A percentile compares a stretch with the other conserved stretches of the same genome.
phyloP scores from a whole-genome alignment of 2,329 filamentous ascomycete genomes.

The Dactylellina sp. region DNA sequence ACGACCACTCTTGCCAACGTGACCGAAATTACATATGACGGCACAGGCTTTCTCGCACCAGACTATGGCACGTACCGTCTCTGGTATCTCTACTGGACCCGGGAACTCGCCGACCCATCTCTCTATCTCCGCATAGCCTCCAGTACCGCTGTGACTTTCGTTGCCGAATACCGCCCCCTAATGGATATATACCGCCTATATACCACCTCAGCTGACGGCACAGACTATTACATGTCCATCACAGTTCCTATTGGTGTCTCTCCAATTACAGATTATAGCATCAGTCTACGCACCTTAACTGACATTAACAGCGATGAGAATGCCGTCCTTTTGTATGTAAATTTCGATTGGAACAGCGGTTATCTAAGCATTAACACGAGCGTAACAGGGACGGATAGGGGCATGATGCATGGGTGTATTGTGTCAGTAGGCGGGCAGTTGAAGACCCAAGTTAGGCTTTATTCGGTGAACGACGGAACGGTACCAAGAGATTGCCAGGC shows the following conservation, averaged over 20 bases:
- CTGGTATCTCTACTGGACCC: slow-evolving; percentile 42
- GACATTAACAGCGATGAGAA: slow-evolving; percentile 52
- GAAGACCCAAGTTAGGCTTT: slow-evolving; percentile 38
- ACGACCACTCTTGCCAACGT: slow-evolving; percentile 25
- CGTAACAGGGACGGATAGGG: slow-evolving; percentile 25
- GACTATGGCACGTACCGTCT: slow-evolving; percentile 30
- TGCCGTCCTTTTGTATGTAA: slow-evolving; percentile 25
- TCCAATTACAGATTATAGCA: slow-evolving; percentile 21
- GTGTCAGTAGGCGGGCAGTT: slow-evolving; percentile 17
- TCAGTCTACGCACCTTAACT: slow-evolving; percentile 21
- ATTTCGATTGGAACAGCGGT: slow-evolving; percentile 24
- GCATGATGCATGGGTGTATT: slow-evolving; percentile 35
- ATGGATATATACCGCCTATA: slow-evolving; percentile 25
- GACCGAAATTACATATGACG: slow-evolving; percentile 40
- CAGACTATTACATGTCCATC: slow-evolving; percentile 49
- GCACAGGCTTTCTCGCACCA: slow-evolving; percentile 8
- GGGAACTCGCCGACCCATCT: slow-evolving; percentile 9
- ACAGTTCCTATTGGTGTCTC: slow-evolving; percentile 11
- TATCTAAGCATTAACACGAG: slow-evolving; percentile 15
- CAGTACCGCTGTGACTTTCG: slow-evolving; percentile 13
- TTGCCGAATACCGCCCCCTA: slow-evolving; percentile 30
- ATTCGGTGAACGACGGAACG: slow-evolving; percentile 16
- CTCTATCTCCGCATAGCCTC: slow-evolving; percentile 22
- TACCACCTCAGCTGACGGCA: slow-evolving; percentile 10
- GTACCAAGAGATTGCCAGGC: slow-evolving; percentile 39